These are phyloP conservation scores for Canariomyces notabilis DNA, from an alignment of 2,329 filamentous ascomycete species.

Conservation along the genomic window DNA sequence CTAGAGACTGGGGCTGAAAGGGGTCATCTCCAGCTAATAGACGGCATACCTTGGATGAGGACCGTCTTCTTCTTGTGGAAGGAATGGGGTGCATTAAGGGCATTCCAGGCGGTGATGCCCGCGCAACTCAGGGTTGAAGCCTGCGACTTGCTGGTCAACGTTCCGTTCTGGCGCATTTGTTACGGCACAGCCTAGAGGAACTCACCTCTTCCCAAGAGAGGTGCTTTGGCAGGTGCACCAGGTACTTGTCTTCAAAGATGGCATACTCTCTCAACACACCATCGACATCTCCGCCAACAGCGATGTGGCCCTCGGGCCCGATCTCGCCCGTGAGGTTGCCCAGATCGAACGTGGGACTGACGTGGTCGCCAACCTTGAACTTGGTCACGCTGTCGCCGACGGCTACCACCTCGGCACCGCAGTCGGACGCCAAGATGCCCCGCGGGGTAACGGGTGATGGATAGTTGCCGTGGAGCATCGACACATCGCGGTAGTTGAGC, in stretches of 20 bases:
- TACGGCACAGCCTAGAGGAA: neutral
- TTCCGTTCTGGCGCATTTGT: neutral
- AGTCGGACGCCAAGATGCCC: conserved; percentile 24
- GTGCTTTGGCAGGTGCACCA: conserved; percentile 22
- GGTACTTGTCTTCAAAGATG: conserved; percentile 17
- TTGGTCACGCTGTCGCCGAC: conserved; percentile 19
- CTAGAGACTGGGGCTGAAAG: too few species aligned
- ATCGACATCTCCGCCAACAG: conserved; percentile 18
- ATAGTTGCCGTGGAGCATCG: conserved; percentile 27
- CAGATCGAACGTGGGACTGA: conserved; percentile 17
- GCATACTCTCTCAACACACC: conserved; percentile 25
- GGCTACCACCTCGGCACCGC: conserved; percentile 23
- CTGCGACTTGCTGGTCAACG: conserved; percentile 13
- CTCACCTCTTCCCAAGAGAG: conserved; percentile 25
- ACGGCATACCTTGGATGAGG: conserved; percentile 16
- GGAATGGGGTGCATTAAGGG: conserved; percentile 12
- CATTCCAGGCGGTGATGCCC: conserved; percentile 23
- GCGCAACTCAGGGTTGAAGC: conserved; percentile 21
- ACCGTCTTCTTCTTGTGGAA: conserved; percentile 1
- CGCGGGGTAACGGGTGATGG: conserved; percentile 8
- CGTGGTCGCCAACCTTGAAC: conserved; percentile 24
- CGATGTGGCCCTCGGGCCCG: conserved; percentile 1
- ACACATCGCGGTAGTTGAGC: conserved; percentile 28
- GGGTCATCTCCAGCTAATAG: too few species aligned
- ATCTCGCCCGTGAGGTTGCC: conserved; percentile 6